Base-by-base conservation (phyloP, 768 basidiomycete genomes). In the Trichaptum fuscoviolaceum region DNA sequence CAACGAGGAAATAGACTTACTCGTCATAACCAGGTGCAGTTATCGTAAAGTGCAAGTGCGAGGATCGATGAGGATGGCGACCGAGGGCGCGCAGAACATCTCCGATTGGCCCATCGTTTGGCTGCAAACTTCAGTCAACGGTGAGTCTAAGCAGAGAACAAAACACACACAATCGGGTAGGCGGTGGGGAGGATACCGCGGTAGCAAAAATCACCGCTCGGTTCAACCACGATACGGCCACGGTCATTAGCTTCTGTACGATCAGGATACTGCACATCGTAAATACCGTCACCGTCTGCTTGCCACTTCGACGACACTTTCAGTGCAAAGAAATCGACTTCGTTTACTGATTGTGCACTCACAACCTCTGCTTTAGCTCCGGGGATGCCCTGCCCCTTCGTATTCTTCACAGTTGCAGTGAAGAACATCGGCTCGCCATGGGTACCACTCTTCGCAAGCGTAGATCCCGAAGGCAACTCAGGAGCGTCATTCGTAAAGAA, bases 211-310 rank as follows among this genome's bases (percentile, higher is more conserved):
- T 67, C 66, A 25, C 76, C 76, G 57, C 73, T 70, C 26, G 73
- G 70, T 61, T 74, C 70, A 1, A 75, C 75, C 15, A 75, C 52
- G 63, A 77, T 76, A 36, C 70, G 70, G 15, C 72, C 76, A 2
- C 76, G 72, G 70, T 77, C 75, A 63, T 77, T 74, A 9, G 71
- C 71, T 57, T 72, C 73, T 23, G 69, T 67, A 23, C 70, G 69
- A 35, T 73, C 70, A 12, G 74, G 74, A 57, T 76, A 76, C 60
- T 75, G 75, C 34, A 77, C 74, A 62, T 78, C 77, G 67, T 76
- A 78, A 23, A 78, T 66, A 34, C 78, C 78, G 36, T 79, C 77
- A 17, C 75, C 77, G 69, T 78, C 78, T 35, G 78, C 77, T 72
- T 80, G 79, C 79, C 79, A 81, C 76, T 77, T 63, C 15, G 20